phyloP scores from a whole-genome alignment of 2,329 filamentous ascomycete genomes.

The Dactylellina sp. region DNA sequence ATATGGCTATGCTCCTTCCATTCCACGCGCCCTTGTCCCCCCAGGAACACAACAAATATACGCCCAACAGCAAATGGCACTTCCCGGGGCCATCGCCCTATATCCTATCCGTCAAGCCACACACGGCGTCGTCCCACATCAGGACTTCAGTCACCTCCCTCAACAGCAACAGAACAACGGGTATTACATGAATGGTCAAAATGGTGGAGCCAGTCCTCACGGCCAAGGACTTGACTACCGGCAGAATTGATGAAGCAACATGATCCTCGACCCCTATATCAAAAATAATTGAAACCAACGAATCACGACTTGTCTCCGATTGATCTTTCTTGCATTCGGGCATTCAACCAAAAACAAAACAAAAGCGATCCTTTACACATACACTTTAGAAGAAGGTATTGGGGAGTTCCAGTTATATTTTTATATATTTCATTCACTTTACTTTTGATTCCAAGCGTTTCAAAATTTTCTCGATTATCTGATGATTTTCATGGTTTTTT shows the following conservation, averaged over 20 bases:
- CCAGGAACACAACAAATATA: constrained; percentile 54
- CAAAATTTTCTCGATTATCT: constrained; percentile 40
- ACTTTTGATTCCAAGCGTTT: constrained; percentile 26
- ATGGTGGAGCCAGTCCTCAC: constrained; percentile 46
- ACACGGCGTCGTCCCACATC: constrained; percentile 49
- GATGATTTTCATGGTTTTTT: constrained; percentile 33
- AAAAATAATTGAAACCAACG: constrained; percentile 11
- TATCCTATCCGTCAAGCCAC: constrained; percentile 52
- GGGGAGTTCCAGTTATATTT: constrained; percentile 50
- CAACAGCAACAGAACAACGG: constrained; percentile 56
- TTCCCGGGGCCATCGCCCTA: constrained; percentile 46
- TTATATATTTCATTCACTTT: constrained; percentile 2
- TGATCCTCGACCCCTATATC: neutral
- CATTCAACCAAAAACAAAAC: constrained; percentile 32
- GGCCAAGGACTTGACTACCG: constrained; percentile 51
- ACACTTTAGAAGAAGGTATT: constrained; percentile 56
- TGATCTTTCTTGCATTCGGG: constrained; percentile 15
- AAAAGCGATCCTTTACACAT: constrained; percentile 56
- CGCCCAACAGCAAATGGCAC: constrained; percentile 49
- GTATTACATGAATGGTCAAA: constrained; percentile 53
- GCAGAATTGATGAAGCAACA: constrained; percentile 24
- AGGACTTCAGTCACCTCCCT: constrained; percentile 55
- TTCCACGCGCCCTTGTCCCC: constrained; percentile 50
- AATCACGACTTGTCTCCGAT: constrained; percentile 36
- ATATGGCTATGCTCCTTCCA: constrained; percentile 52